Percentiles rank a stretch among this genome's conserved stretches.
Conservation (phyloP, 2,329 filamentous ascomycete species). For the Diaporthe eres region DNA sequence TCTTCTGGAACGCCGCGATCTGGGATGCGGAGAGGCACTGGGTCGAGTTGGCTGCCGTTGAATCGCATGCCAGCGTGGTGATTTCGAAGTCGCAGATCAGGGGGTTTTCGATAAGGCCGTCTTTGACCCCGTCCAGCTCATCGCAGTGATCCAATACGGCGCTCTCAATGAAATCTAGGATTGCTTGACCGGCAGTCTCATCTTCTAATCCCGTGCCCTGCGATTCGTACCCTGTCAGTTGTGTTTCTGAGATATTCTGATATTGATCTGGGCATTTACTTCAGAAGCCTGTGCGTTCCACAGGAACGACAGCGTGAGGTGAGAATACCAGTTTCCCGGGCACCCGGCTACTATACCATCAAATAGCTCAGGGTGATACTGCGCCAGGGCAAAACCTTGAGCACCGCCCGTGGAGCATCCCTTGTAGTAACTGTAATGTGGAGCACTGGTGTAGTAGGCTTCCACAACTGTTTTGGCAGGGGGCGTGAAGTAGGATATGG, state of each 20-base stretch:
- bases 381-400: not conserved
- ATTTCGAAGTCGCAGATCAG: slow-evolving; percentile 20
- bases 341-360: slow-evolving; percentile 20
- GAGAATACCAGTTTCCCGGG: slow-evolving; percentile 11
- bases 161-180: not conserved
- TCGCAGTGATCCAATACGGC: slow-evolving; percentile 8
- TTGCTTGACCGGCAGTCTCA: not conserved
- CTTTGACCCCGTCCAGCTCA: slow-evolving; percentile 8
- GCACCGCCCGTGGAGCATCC: slow-evolving; percentile 10
- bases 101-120: slow-evolving; percentile 6
- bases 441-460: slow-evolving; percentile 10
- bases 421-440: slow-evolving; percentile 23
- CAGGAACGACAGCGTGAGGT: slow-evolving; percentile 5
- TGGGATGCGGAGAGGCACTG: not conserved
- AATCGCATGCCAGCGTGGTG: not conserved
- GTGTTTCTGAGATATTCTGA: not conserved
- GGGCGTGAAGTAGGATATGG: slow-evolving; percentile 19
- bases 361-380: slow-evolving; percentile 20
- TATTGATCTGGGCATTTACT: not conserved
- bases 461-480: not conserved
- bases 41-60: not conserved
- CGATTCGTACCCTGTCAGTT: not conserved
- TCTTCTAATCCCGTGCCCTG: slow-evolving; percentile 1
- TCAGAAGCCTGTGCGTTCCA: slow-evolving; percentile 28
- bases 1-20: slow-evolving; percentile 7